Evolutionary conservation across 306 rosid genomes (phyloP), one percentile per base, ranked within the genome.

Genomic region (Prosopis cineraria): DNA sequence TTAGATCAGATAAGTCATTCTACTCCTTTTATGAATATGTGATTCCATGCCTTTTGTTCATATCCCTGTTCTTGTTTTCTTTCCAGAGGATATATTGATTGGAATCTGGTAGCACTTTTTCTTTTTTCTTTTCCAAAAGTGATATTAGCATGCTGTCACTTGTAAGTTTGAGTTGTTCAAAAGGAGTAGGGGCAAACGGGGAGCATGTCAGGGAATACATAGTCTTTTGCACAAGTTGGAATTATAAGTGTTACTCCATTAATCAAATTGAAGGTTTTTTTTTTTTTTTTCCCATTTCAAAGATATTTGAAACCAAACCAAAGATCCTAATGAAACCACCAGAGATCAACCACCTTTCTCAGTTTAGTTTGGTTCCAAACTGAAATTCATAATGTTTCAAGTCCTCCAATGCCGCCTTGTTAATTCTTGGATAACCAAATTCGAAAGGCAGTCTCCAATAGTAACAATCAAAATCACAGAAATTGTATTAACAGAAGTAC

Each of bases 181-280:
- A 90, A 79, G 60, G 63, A 55, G 37, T 47, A 65, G 65, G 73
- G 75, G 85, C 90, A 86, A 91, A 86, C 90, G 97, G 86, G 80
- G 43, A 83, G 73, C 72, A 47, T 76, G 81, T 76, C 55, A 48
- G 66, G 82, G 63, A 84, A 85, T 81, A 82, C 77, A 45, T 78
- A 71, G 59, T 81, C 86, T n/a, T n/a, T n/a, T 80, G 29, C 72
- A 79, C 20, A 71, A 75, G 70, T 44, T 84, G 81, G 72, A 62
- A 33, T 68, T 17, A 36, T 73, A 44, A 74, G 20, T 66, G 74
- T 69, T 36, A 36, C 68, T 60, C 81, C 76, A 63, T 75, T 83
- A 66, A 19, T 10, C 50, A 20, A 11, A 40, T 20, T 12, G 56
- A 67, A 9, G 50, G 65, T 12, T 22, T 56, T 27, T 58, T 0